Percentiles rank a stretch among this genome's conserved stretches.
Conservation (phyloP, 73 alveolate species). For the Blepharisma stoltei region DNA sequence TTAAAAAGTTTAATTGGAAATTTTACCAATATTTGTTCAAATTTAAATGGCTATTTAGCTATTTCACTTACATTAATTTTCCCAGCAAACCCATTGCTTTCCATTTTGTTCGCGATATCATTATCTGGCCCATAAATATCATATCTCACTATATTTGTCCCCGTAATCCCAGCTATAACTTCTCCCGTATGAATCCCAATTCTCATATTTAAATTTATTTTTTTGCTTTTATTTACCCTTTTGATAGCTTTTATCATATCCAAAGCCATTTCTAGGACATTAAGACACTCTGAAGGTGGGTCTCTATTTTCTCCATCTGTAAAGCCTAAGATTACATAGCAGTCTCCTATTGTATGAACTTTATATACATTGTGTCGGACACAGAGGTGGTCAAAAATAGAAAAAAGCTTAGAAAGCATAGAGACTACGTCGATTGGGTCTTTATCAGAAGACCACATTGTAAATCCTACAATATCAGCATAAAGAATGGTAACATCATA, state of each 20-base stretch:
- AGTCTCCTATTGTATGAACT: constrained; percentile 97
- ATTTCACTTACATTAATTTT: constrained; percentile 36
- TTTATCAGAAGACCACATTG: constrained; percentile 69
- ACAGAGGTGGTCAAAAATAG: constrained; percentile 91
- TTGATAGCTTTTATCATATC: constrained; percentile 90
- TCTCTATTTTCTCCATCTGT: constrained; percentile 72
- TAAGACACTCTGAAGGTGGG: constrained; percentile 86
- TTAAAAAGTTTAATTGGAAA: no score
- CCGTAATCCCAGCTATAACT: constrained; percentile 55
- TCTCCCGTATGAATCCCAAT: constrained; percentile 90
- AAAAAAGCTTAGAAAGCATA: constrained; percentile 85
- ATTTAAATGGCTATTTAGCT: constrained; percentile 40
- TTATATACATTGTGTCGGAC: constrained; percentile 84
- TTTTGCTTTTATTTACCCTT: constrained; percentile 79
- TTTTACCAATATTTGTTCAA: no score
- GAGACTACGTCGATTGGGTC: constrained; percentile 91
- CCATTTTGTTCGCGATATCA: constrained; percentile 55
- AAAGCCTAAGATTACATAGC: constrained; percentile 94
- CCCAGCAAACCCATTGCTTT: constrained; percentile 58
- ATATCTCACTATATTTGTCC: constrained; percentile 56
- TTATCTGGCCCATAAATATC: constrained; percentile 64
- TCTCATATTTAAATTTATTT: constrained; percentile 79
- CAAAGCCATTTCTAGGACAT: constrained; percentile 89
- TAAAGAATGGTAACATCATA: constrained; percentile 90
- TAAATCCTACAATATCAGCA: constrained; percentile 86